Evolutionary conservation across 768 basidiomycete species (phyloP), one percentile per base, ranked within the genome.

Genomic region (Lactarius akahatsu): DNA sequence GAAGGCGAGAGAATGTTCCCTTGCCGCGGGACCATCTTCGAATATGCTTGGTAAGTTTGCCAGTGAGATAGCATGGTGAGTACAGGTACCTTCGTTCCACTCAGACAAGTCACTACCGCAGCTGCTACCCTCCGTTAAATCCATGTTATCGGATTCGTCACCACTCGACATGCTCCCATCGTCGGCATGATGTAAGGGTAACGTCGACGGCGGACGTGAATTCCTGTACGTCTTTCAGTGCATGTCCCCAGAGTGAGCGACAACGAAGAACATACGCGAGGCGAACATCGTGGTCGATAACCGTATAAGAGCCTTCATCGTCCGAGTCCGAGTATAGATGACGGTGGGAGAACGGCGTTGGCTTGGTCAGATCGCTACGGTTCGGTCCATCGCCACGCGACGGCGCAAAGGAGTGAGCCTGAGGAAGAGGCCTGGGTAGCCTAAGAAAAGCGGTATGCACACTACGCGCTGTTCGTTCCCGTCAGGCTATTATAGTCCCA

Each of bases 81-180:
- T 13, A 50, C 30, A 69, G 76, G 66, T 64, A 85, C 85, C 80
- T 61, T 85, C 80, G 80, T 82, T 59, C 78, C 77, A 73, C 55
- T 83, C 83, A 15, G 83, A 80, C 55, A 72, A 73, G 28, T 79
- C 77, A 59, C 77, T 80, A 20, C 75, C 76, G 23, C 71, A 76
- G 11, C 78, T 76, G 57, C 65, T 69, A 8, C 75, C 78, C 57
- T 88, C 88, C 2, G 86, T 89, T 58, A 90, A 72, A 71, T 88
- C 89, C 28, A 85, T 86, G 69, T 90, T 78, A 70, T 93, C 92
- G 2, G 92, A 93, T 75, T 94, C 92, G 69, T 92, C 91, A 3
- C 85, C 86, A 59, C 86, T 88, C 10, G 84, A 85, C 71, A 87
- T 80, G 61, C 79, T 81, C 20, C 77, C 77, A 57, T 87, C 78